These are phyloP conservation scores for Coemansia sp. DNA, from an alignment of 192 early-diverging fungal genomes.

Conservation along the genomic window DNA sequence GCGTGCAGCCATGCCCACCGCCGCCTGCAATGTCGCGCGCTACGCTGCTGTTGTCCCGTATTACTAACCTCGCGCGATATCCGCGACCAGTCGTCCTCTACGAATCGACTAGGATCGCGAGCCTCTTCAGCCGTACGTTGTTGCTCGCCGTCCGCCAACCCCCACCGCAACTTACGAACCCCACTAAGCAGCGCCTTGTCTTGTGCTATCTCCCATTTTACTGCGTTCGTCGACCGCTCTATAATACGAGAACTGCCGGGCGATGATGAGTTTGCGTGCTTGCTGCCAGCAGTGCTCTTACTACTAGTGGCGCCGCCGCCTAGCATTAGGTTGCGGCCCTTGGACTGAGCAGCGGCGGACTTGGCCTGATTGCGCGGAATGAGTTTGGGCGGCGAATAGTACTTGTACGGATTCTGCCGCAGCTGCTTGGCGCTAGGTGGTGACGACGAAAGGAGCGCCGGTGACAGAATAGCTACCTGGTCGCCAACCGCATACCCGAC, in stretches of 20 bases:
- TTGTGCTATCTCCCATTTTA: conserved; percentile 46
- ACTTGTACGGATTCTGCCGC: conserved; percentile 48
- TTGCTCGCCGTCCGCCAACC: not conserved
- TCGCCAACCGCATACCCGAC: conserved; percentile 45
- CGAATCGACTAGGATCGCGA: conserved; percentile 37
- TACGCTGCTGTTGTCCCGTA: conserved; percentile 26
- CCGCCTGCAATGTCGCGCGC: conserved; percentile 40
- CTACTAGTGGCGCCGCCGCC: conserved; percentile 8
- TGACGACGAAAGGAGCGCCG: conserved; percentile 51
- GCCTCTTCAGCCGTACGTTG: not conserved
- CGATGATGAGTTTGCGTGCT: not conserved
- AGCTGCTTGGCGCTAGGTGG: conserved; percentile 49
- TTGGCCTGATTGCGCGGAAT: conserved; percentile 1
- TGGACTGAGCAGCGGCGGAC: conserved; percentile 1
- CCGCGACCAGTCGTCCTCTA: conserved; percentile 28
- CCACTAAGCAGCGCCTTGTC: conserved; percentile 45
- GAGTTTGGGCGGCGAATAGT: conserved; percentile 54
- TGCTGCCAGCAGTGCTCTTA: not conserved
- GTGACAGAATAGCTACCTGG: conserved; percentile 39
- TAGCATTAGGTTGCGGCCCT: conserved; percentile 36
- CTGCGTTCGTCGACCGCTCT: not conserved
- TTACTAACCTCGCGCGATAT: conserved; percentile 23
- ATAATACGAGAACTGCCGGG: too few relatives aligned
- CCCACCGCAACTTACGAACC: conserved; percentile 44
- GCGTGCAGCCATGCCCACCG: conserved; percentile 50